These are phyloP conservation scores for Rhododendron williamsianum DNA, from an alignment of 148 eudicot genomes.

Conservation along the genomic window DNA sequence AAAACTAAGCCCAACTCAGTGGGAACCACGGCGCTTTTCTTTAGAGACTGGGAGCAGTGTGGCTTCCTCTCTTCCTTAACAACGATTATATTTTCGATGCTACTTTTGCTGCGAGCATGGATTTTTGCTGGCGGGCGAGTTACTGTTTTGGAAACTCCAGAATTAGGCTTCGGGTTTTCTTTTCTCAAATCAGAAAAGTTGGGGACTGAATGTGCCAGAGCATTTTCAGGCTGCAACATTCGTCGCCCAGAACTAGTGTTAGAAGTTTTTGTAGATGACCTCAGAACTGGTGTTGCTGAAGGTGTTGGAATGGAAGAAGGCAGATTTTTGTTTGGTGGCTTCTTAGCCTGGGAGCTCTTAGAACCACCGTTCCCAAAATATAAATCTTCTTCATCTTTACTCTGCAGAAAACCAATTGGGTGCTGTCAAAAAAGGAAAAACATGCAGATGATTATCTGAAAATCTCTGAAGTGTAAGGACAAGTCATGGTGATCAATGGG, in stretches of 20 bases:
- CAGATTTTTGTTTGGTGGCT: constrained; percentile 34
- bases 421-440: constrained; percentile 30
- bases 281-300: constrained; percentile 37
- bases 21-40: constrained; percentile 51
- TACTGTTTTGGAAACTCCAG: constrained; percentile 46
- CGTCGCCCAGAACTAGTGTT: constrained; percentile 47
- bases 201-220: constrained; percentile 85
- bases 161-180: constrained; percentile 73
- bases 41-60: constrained; percentile 39
- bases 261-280: constrained; percentile 51
- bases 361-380: constrained; percentile 34
- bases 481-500: neutral
- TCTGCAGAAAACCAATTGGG: constrained; percentile 43
- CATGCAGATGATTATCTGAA: constrained; percentile 1
- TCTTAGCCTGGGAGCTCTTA: constrained; percentile 47
- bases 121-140: constrained; percentile 56
- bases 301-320: constrained; percentile 61
- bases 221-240: constrained; percentile 66
- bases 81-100: constrained; percentile 37
- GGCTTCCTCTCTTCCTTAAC: constrained; percentile 60
- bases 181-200: constrained; percentile 77
- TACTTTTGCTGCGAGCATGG: constrained; percentile 66
- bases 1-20: constrained; percentile 38
- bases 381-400: constrained; percentile 61
- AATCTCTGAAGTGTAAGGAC: neutral